These are phyloP conservation scores for Aspergillus neotritici DNA, from an alignment of 2,329 filamentous ascomycete species.

Conservation along the genomic window DNA sequence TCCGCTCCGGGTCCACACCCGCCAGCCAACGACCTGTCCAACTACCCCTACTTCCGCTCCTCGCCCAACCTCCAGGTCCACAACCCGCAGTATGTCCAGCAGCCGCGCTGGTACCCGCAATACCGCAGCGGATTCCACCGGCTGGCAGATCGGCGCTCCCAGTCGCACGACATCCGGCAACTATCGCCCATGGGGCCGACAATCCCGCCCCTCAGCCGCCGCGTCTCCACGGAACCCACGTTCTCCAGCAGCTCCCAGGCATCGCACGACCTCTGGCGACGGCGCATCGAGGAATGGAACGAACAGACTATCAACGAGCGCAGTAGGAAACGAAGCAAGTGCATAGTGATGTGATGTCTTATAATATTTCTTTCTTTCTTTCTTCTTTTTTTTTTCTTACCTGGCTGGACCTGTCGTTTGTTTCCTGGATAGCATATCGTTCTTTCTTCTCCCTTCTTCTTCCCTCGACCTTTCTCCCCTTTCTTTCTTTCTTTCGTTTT, in stretches of 20 bases:
- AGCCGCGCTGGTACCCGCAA: constrained; percentile 12
- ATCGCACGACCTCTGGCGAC: constrained; percentile 33
- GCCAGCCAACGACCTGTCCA: constrained; percentile 6
- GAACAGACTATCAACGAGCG: constrained; percentile 33
- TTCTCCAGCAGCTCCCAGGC: constrained; percentile 21
- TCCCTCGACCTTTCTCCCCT: too few species aligned
- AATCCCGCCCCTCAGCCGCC: constrained; percentile 16
- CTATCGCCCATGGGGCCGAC: background rate
- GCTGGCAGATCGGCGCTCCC: constrained; percentile 12
- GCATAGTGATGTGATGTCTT: constrained; percentile 21
- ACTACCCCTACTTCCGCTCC: constrained; percentile 29
- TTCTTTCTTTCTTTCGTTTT: background rate
- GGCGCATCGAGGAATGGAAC: constrained; percentile 37
- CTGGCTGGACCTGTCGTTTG: background rate
- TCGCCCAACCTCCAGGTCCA: constrained; percentile 29
- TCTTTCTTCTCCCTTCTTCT: too few species aligned
- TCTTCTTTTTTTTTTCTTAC: background rate
- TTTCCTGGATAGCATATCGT: too few species aligned
- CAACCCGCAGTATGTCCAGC: constrained; percentile 18
- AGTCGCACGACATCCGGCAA: constrained; percentile 15
- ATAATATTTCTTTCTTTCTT: too few species aligned
- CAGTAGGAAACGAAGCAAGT: constrained; percentile 31
- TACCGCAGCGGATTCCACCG: constrained; percentile 12
- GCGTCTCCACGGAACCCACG: constrained; percentile 31
- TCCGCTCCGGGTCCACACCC: too few species aligned